Conservation (phyloP, 2,329 filamentous ascomycete genomes). For the Fusarium dimerum region DNA sequence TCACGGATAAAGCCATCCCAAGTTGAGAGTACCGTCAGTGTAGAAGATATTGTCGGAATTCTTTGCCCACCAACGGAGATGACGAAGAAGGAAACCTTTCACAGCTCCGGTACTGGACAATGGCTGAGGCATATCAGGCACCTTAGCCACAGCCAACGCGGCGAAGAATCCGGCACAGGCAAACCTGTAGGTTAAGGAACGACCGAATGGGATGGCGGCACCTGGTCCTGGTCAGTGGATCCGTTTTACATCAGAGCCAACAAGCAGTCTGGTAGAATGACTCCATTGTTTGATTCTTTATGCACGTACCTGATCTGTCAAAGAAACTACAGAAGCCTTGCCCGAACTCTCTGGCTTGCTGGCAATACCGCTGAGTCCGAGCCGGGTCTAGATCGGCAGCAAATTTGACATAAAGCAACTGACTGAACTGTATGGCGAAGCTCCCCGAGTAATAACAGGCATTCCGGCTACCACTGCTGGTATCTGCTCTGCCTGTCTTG, state of each 20-base stretch:
- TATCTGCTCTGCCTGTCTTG: constrained; percentile 3
- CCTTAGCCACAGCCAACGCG: constrained; percentile 41
- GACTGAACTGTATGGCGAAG: constrained; percentile 53
- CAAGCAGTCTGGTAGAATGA: too few species aligned
- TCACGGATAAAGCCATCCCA: constrained; percentile 37
- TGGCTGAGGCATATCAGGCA: constrained; percentile 37
- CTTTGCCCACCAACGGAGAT: constrained; percentile 50
- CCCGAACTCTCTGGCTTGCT: constrained; percentile 42
- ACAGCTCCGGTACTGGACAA: constrained; percentile 39
- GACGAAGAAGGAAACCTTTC: constrained; percentile 50
- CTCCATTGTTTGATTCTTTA: background rate
- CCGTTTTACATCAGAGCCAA: too few species aligned
- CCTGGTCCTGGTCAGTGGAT: too few species aligned
- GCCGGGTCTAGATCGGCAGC: constrained; percentile 41
- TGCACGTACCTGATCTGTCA: constrained; percentile 40
- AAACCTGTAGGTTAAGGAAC: constrained; percentile 51
- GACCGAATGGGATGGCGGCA: constrained; percentile 50
- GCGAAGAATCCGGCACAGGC: constrained; percentile 50
- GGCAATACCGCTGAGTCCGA: constrained; percentile 37
- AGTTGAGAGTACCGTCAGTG: constrained; percentile 48
- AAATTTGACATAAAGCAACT: constrained; percentile 46
- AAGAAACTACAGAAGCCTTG: constrained; percentile 48
- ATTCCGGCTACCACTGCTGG: constrained; percentile 29
- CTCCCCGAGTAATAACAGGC: constrained; percentile 54
- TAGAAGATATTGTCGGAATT: constrained; percentile 44